phyloP scores from a whole-genome alignment of 768 basidiomycete species.

The Calocybe gangraenosa region DNA sequence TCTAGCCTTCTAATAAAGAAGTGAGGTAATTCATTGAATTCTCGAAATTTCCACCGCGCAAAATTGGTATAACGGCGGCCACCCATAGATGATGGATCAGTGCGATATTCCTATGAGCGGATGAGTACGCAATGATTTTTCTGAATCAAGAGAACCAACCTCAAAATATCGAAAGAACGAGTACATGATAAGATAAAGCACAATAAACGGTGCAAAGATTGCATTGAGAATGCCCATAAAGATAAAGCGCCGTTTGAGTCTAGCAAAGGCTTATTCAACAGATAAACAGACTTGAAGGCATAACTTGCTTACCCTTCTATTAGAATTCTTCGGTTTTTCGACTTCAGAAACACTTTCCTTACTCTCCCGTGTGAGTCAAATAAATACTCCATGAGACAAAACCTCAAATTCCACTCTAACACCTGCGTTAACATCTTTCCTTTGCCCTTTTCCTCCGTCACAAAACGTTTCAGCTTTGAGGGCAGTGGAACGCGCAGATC shows the following conservation, averaged over 20 bases:
- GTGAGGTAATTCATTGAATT: conserved; percentile 98
- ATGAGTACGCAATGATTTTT: conserved; percentile 9
- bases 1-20: conserved; percentile 83
- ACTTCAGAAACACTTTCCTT: conserved; percentile 86
- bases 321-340: conserved; percentile 69
- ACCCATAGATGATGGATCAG: conserved; percentile 94
- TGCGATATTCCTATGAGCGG: conserved; percentile 85
- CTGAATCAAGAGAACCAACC: conserved; percentile 40
- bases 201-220: conserved; percentile 94
- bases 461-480: conserved; percentile 43
- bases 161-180: conserved; percentile 99
- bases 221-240: conserved; percentile 98
- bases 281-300: neutral
- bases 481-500: conserved; percentile 86
- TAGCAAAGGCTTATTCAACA: conserved; percentile 29
- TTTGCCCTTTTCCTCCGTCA: conserved; percentile 54
- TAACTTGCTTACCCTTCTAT: conserved; percentile 71
- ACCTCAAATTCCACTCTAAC: conserved; percentile 95
- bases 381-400: conserved; percentile 92
- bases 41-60: conserved; percentile 97
- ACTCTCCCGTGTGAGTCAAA: conserved; percentile 91
- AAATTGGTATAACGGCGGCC: conserved; percentile 90
- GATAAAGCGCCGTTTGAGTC: conserved; percentile 80
- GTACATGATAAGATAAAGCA: conserved; percentile 93
- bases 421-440: conserved; percentile 83